Evolutionary conservation across 2,329 filamentous ascomycete species (phyloP).

Genomic region (Talaromyces pinophilus): DNA sequence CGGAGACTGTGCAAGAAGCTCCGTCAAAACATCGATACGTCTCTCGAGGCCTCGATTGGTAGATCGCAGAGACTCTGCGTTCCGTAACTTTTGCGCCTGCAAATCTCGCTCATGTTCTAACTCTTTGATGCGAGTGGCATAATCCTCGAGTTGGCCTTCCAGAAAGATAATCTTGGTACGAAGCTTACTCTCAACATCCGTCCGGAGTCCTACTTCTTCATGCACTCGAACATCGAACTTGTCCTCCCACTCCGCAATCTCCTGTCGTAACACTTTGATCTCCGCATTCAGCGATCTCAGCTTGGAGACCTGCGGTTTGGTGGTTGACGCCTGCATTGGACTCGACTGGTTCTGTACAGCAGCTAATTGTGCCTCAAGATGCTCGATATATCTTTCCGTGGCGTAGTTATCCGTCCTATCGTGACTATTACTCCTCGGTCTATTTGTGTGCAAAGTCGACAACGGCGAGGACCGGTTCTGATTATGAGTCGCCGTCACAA

Average conservation of each 20-base stretch:
- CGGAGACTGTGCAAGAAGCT: conserved; percentile 40
- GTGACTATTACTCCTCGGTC: conserved; percentile 22
- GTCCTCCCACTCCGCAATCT: conserved; percentile 34
- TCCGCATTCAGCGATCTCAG: conserved; percentile 37
- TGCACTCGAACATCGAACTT: conserved; percentile 38
- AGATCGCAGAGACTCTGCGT: conserved; percentile 34
- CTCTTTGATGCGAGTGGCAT: conserved; percentile 34
- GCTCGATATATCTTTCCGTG: conserved; percentile 51
- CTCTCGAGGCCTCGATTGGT: conserved; percentile 38
- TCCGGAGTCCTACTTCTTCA: conserved; percentile 34
- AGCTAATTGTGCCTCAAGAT: conserved; percentile 51
- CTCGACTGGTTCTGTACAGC: conserved; percentile 43
- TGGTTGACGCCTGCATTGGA: conserved; percentile 43
- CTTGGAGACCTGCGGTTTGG: conserved; percentile 39
- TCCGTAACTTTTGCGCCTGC: conserved; percentile 35
- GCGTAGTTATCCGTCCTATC: conserved; percentile 38
- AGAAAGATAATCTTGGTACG: conserved; percentile 35
- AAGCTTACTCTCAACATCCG: conserved; percentile 33
- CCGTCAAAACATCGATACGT: conserved; percentile 40
- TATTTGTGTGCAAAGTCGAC: conserved; percentile 26
- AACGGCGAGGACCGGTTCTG: conserved; percentile 18
- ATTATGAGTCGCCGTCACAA: neutral
- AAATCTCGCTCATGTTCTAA: conserved; percentile 37
- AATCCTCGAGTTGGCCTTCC: conserved; percentile 35
- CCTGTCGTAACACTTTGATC: conserved; percentile 35